Base-by-base conservation (phyloP, 2,329 filamentous ascomycete species). In the Alternaria gansuensis region DNA sequence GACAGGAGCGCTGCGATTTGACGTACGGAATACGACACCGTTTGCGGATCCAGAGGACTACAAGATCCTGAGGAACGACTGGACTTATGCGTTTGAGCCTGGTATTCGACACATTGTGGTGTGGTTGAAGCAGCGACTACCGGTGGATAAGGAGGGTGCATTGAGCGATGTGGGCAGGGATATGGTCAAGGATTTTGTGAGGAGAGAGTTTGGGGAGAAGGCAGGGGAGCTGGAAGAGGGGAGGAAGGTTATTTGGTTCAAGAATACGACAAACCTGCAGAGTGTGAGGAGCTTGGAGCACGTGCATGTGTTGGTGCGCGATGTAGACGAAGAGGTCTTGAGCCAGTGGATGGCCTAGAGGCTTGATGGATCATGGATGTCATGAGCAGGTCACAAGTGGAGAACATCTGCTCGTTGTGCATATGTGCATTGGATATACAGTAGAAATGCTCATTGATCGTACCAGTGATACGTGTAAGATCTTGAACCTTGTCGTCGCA, bases 241-340 rank as follows among this genome's bases (percentile, higher is more conserved):
- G 23, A 80, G 81, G 21, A 81, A 82, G 64, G 82, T 88, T 24
- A 70, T 86, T 57, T 89, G 87, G 87, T 89, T 88, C 69, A 88
- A 87, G 80, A 89, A 88, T 66, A 87, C 85, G 80, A 83, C 82
- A 8, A 81, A 81, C 36, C 67, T 88, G 73, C 86, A 88, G 75
- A 87, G 85, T 65, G 85, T 89, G 44, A 77, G 85, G 53, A 54
- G 87, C 84, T 77, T 92, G 90, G 74, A 92, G 90, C 5, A 88
- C 87, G 54, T 90, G 85, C 74, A 97, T 92, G 46, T 95, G 86
- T 24, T 89, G 87, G 62, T 87, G 84, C 59, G 89, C 87, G 43
- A 92, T 84, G 65, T 91, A 87, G 71, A 90, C 86, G 68, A 93
- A 17, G 82, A 67, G 23, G 61, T 74, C 2, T 51, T 75, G 62